These are phyloP conservation scores for Starmerella sp. DNA, from an alignment of 805 yeast genomes.

Conservation along the genomic window DNA sequence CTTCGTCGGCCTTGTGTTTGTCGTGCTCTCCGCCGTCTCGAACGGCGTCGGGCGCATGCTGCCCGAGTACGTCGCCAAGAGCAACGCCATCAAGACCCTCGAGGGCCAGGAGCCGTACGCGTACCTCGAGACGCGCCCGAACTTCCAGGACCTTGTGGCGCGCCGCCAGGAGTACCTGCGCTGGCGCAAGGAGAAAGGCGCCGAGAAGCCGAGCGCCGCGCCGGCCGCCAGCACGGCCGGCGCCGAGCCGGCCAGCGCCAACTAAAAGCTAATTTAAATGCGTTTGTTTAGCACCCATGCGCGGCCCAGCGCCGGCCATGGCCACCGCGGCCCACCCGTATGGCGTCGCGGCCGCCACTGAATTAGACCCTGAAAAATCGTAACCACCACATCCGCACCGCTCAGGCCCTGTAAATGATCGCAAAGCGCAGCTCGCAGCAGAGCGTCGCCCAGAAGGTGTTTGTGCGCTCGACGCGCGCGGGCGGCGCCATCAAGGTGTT, in stretches of 20 bases:
- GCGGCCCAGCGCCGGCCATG: neutral
- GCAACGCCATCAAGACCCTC: conserved; percentile 38
- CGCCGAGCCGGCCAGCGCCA: neutral
- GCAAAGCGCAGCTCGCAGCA: conserved; percentile 21
- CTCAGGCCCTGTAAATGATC: conserved; percentile 7
- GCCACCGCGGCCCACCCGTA: neutral
- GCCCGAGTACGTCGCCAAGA: conserved; percentile 40
- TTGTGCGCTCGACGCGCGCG: conserved; percentile 68
- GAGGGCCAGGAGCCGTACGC: conserved; percentile 41
- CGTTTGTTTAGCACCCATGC: neutral
- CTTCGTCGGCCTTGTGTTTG: conserved; percentile 36
- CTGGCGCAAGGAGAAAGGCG: conserved; percentile 19
- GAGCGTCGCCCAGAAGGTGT: conserved; percentile 48
- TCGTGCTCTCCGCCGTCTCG: conserved; percentile 31
- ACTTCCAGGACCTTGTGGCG: conserved; percentile 39
- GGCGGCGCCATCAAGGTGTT: conserved; percentile 88
- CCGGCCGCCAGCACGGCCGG: no score
- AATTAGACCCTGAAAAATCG: neutral
- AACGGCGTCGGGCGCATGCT: conserved; percentile 31
- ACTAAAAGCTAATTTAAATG: neutral
- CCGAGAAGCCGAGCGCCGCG: neutral
- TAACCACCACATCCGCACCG: neutral
- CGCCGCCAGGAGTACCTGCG: conserved; percentile 37
- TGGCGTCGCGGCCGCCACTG: neutral
- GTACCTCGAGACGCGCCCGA: conserved; percentile 39